Percentiles rank a stretch among this genome's conserved stretches.
Evolutionary conservation across 169 alveolate genomes (phyloP).

Genomic region (Eimeria zaria): DNA sequence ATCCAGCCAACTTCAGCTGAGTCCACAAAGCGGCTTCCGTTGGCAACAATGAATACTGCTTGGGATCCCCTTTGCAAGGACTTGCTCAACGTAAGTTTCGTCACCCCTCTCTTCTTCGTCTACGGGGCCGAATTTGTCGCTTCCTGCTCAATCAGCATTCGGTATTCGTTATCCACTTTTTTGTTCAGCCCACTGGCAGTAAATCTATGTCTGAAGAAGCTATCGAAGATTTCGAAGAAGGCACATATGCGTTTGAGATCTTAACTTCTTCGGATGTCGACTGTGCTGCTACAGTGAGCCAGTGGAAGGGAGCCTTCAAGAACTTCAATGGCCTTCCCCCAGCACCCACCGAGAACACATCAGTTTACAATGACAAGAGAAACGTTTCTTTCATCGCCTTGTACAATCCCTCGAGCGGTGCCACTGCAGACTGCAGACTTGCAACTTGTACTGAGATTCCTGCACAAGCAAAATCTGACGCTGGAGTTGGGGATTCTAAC

Average conservation of each 20-base stretch:
- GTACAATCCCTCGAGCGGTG: slow-evolving; percentile 21
- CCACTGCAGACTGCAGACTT: slow-evolving; percentile 53
- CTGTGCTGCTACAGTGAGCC: slow-evolving; percentile 11
- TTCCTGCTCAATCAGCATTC: no score
- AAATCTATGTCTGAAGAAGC: neutral
- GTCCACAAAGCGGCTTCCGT: neutral
- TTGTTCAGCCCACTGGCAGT: neutral
- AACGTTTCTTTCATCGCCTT: slow-evolving; percentile 6
- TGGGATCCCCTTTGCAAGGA: slow-evolving; percentile 1
- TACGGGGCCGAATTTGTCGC: neutral
- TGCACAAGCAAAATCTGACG: neutral
- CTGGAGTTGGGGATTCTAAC: neutral
- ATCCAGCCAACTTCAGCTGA: neutral
- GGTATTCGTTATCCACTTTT: neutral
- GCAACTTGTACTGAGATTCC: neutral
- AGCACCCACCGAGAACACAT: neutral
- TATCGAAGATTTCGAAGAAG: neutral
- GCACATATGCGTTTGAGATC: neutral
- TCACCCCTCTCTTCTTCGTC: neutral
- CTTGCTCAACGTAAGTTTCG: neutral
- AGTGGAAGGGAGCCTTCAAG: slow-evolving; percentile 37
- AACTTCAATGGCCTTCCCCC: slow-evolving; percentile 48
- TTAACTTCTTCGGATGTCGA: neutral
- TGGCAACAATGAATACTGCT: neutral
- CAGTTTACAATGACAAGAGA: neutral